Evolutionary conservation across 176 grass and related monocot genomes (phyloP), one percentile per base, ranked within the genome.

Genomic region (Triticum monococcum): DNA sequence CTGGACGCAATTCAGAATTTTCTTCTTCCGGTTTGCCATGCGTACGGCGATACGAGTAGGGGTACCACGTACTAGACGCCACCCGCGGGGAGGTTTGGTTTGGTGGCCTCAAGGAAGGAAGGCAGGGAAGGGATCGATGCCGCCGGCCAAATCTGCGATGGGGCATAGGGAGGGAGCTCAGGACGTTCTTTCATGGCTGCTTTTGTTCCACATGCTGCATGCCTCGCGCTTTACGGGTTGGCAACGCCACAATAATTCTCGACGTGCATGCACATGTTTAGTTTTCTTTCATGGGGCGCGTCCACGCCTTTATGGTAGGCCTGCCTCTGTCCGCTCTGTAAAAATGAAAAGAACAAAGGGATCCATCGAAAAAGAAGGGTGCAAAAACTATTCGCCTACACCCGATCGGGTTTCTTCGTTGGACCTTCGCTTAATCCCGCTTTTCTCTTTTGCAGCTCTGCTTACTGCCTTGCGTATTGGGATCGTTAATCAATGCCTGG

Each of bases 191-290:
- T 85, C 86, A 88, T 82, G 86, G 82, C 52, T 32, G 82, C 90
- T 88, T 91, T 91, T 85, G 71, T 72, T 91, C 78, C 90, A 88
- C 90, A 88, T 88, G 90, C 77, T 70, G 71, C 90, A 16, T 88
- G 86, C 69, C 77, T 81, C 67, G 56, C 85, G 72, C 90, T 91
- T 91, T 91, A 91, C 82, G 90, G 86, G 90, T 88, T 91, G 89
- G 86, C 90, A 85, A 88, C 81, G 82, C 64, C 71, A 64, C 86
- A 82, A 82, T 88, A 64, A 81, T 85, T 61, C 46, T 48, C 56
- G 31, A 67, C 85, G 43, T 91, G 75, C 86, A 38, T 85, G 77
- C 86, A 82, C 90, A 85, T 85, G 86, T 59, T 41, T 37, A 85
- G 86, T 85, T 85, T 77, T 88, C 52, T 7, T 57, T 85, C 86